Evolutionary conservation across 495 filamentous ascomycete genomes (phyloP), one percentile per base, ranked within the genome.

Genomic region (Penicillium silybi): DNA sequence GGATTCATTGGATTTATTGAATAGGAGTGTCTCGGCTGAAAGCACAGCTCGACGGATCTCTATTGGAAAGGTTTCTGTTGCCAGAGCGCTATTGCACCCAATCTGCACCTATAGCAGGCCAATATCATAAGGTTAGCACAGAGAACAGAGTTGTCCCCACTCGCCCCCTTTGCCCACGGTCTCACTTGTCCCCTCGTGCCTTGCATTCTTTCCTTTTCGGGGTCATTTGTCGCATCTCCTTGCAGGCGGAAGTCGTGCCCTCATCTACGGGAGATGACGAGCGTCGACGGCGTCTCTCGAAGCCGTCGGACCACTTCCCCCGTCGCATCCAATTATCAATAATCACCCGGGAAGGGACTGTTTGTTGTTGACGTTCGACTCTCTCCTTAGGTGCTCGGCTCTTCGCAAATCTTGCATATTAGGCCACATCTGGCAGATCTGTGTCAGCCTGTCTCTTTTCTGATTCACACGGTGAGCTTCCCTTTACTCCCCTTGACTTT

Each of bases 291-390:
- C 37, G 37, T 39, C 37, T 39, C 37, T 39, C 16, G 9, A 43
- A 37, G 25, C 52, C 38, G 52, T 41, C 59, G 59, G 59, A 53
- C 45, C 40, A 39, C 17, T 42, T 56, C 54, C 56, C 56, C 59
- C 62, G 59, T 63, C 32, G 54, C 50, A 48, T 50, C 37, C 19
- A 44, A 20, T 20, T 47, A 20, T 52, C 53, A 27, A 50, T 50
- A 50, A 40, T 45, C 22, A 25, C 27, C 48, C 34, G 44, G 52
- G 41, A 47, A 11, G 17, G 16, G 46, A 44, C 47, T 64, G 70
- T 71, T 71, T 70, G 66, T 73, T 73, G 56, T 73, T 73, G 65
- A 71, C 67, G 54, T 63, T 58, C 17, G 46, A 52, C 53, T 53
- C 41, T 61, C 50, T 62, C 46, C 52, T 58, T 56, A 62, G 61